Conservation (phyloP, 345 rosid species). For the Pistacia integerrima region DNA sequence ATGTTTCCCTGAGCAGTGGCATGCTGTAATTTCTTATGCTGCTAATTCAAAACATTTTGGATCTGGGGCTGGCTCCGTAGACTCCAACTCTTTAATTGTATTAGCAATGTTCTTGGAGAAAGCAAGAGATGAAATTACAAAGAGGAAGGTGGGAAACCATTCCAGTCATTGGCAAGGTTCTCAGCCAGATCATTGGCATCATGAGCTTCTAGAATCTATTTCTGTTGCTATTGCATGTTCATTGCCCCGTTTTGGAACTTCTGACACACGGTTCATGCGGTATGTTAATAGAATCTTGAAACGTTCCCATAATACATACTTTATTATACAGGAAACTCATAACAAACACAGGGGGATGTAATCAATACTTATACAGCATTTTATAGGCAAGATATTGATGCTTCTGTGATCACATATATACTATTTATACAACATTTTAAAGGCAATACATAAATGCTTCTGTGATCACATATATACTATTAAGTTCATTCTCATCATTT, state of each 20-base stretch:
- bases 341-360: background rate
- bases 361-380: background rate
- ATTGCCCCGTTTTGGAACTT: slow-evolving; percentile 38
- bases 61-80: slow-evolving; percentile 27
- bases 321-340: background rate
- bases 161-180: slow-evolving; percentile 43
- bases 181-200: slow-evolving; percentile 68
- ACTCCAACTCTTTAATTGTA: slow-evolving; percentile 39
- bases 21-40: slow-evolving; percentile 57
- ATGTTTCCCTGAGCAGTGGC: slow-evolving; percentile 75
- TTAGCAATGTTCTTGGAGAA: slow-evolving; percentile 71
- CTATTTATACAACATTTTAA: background rate
- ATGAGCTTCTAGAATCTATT: slow-evolving; percentile 73
- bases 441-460: background rate
- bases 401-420: background rate
- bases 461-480: background rate
- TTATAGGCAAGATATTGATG: background rate
- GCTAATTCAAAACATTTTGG: slow-evolving; percentile 41
- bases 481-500: slow-evolving; percentile 5
- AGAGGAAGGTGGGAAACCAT: slow-evolving; percentile 41
- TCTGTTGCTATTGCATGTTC: slow-evolving; percentile 58
- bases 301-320: background rate
- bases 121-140: slow-evolving; percentile 57
- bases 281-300: slow-evolving; percentile 34
- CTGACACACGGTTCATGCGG: slow-evolving; percentile 66